Conservation (phyloP, 2,329 filamentous ascomycete genomes). For the Camptophora hylomeconis region DNA sequence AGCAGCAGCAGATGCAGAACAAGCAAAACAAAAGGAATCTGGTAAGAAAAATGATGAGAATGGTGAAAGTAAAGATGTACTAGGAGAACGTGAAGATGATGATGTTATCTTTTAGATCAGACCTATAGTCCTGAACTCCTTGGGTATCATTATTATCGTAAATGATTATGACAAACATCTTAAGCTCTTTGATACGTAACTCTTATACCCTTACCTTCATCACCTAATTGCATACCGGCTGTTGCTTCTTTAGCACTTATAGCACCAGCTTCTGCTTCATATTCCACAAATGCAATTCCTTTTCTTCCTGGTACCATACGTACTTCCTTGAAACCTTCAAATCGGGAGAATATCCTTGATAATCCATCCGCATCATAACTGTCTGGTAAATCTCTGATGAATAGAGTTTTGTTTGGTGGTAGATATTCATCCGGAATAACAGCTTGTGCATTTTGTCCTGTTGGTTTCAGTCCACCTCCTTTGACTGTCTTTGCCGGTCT, state of each 20-base stretch:
- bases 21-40: slow-evolving; percentile 33
- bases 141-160: slow-evolving; percentile 1
- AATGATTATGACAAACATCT: no score
- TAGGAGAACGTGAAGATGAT: slow-evolving; percentile 64
- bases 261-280: slow-evolving; percentile 77
- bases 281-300: slow-evolving; percentile 93
- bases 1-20: slow-evolving; percentile 58
- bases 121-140: neutral
- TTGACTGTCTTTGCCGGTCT: slow-evolving; percentile 50
- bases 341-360: slow-evolving; percentile 69
- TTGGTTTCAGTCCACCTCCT: slow-evolving; percentile 63
- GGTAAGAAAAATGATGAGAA: slow-evolving; percentile 16
- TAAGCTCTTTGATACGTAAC: slow-evolving; percentile 93
- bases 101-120: slow-evolving; percentile 65
- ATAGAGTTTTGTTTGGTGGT: slow-evolving; percentile 91
- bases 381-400: slow-evolving; percentile 83
- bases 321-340: slow-evolving; percentile 89
- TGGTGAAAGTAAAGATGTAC: slow-evolving; percentile 46
- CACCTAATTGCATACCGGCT: slow-evolving; percentile 67
- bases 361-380: slow-evolving; percentile 72
- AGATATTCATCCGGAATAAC: slow-evolving; percentile 96
- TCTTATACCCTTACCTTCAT: slow-evolving; percentile 66
- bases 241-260: slow-evolving; percentile 91
- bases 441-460: slow-evolving; percentile 50
- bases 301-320: slow-evolving; percentile 73